phyloP scores from a whole-genome alignment of 1,139 yeast species.

The Candida frijolesensis region DNA sequence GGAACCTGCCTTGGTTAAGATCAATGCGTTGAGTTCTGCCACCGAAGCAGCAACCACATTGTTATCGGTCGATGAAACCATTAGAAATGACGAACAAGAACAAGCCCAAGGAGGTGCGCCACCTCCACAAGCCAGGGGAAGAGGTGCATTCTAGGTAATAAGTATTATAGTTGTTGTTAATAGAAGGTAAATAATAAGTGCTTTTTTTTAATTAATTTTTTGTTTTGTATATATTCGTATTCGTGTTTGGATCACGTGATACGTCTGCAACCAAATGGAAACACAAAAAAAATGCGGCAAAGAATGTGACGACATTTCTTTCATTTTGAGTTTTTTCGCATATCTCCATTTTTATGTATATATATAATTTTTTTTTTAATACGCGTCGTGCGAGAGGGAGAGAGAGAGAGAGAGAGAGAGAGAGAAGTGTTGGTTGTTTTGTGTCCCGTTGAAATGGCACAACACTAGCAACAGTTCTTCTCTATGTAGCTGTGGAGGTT shows the following conservation, averaged over 20 bases:
- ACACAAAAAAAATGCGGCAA: not conserved
- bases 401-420: too few relatives aligned
- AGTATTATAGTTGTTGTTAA: not conserved
- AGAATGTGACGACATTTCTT: not conserved
- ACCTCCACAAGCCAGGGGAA: constrained; percentile 46
- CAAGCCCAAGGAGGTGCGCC: constrained; percentile 53
- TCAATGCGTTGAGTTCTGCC: constrained; percentile 92
- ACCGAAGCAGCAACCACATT: constrained; percentile 97
- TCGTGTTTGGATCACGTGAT: not conserved
- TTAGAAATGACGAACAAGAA: constrained; percentile 69
- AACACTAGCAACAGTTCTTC: too few relatives aligned
- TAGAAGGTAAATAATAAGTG: constrained; percentile 1
- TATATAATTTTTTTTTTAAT: too few relatives aligned
- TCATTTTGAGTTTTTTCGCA: too few relatives aligned
- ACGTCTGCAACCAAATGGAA: not conserved
- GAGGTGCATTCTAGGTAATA: constrained; percentile 12
- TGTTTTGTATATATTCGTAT: not conserved
- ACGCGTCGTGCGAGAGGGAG: too few relatives aligned
- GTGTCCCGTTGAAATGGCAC: too few relatives aligned
- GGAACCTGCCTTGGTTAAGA: constrained; percentile 96
- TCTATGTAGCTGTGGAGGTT: too few relatives aligned
- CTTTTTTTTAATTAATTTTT: too few relatives aligned
- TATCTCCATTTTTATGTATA: not conserved
- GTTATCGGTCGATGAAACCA: constrained; percentile 93
- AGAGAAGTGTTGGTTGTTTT: too few relatives aligned